A percentile compares a stretch with the other conserved stretches of the same genome.
Evolutionary conservation across 1,284 basidiomycete genomes (phyloP).

Genomic region (Rhodotorula mucilaginosa): DNA sequence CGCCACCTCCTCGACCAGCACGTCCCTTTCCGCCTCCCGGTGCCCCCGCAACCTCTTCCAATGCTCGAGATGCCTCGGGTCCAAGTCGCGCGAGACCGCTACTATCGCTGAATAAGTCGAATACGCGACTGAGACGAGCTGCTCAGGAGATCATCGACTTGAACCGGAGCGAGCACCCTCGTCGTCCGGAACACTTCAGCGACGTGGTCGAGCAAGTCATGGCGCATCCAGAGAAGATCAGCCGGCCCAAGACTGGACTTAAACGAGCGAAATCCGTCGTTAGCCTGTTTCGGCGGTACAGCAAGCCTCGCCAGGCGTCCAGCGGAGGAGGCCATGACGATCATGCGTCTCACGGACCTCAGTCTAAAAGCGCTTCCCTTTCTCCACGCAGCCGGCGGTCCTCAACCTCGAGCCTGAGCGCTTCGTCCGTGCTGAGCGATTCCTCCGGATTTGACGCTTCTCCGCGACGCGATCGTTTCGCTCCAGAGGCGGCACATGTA

Average conservation of each 20-base stretch:
- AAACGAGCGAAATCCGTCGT: slow-evolving; percentile 7
- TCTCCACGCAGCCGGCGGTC: too few relatives aligned
- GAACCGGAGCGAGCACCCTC: background rate
- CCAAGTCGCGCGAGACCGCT: background rate
- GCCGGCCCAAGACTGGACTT: background rate
- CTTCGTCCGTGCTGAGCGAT: too few relatives aligned
- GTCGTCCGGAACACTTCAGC: background rate
- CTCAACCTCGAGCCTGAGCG: too few relatives aligned
- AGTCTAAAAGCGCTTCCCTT: too few relatives aligned
- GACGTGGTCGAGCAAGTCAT: slow-evolving; percentile 11
- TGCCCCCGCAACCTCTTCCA: background rate
- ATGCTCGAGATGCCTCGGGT: background rate
- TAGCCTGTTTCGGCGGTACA: slow-evolving; percentile 1
- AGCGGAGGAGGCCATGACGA: background rate
- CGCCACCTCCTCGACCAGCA: background rate
- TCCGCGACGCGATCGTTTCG: too few relatives aligned
- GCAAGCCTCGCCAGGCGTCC: background rate
- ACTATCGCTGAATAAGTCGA: background rate
- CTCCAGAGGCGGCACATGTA: too few relatives aligned
- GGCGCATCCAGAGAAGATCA: background rate
- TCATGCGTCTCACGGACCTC: background rate
- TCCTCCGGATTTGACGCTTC: too few relatives aligned
- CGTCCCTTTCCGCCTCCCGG: background rate
- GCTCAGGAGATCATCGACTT: slow-evolving; percentile 7
- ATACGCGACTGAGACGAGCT: background rate